These are phyloP conservation scores for Phytopythium oedochilum DNA, from an alignment of 352 stramenopile species.

Conservation along the genomic window DNA sequence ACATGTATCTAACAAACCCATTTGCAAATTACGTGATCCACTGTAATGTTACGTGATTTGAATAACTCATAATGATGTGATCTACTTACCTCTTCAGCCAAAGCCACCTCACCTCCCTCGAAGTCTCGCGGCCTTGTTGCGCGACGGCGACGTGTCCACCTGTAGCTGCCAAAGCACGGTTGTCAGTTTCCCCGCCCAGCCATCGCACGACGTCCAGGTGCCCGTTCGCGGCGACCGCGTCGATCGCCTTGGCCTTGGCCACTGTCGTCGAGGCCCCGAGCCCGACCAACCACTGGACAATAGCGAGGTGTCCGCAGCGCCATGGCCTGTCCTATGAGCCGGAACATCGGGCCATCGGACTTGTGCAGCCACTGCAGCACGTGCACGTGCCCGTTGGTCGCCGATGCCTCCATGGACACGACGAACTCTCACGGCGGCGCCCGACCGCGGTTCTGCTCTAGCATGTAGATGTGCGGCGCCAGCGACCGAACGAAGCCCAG, in stretches of 20 bases:
- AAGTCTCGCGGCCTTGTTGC: too few relatives aligned
- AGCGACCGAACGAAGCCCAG: neutral
- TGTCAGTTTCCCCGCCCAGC: too few relatives aligned
- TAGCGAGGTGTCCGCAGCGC: neutral
- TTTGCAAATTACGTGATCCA: too few relatives aligned
- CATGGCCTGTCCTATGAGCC: neutral
- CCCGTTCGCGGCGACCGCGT: neutral
- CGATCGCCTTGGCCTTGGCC: neutral
- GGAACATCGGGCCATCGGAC: neutral
- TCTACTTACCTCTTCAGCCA: too few relatives aligned
- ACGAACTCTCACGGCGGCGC: neutral
- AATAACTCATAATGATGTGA: too few relatives aligned
- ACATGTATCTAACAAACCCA: too few relatives aligned
- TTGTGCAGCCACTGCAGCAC: neutral
- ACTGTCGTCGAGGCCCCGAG: neutral
- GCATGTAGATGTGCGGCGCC: neutral
- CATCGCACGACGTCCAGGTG: neutral
- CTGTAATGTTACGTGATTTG: too few relatives aligned
- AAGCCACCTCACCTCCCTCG: too few relatives aligned
- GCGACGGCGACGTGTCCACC: neutral
- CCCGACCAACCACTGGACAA: neutral
- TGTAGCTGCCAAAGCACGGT: too few relatives aligned
- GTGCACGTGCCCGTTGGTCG: neutral
- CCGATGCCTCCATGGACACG: neutral
- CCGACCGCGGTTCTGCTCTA: neutral